Percentiles rank a stretch among this genome's conserved stretches.
These are phyloP conservation scores for Cladorrhinum samala DNA, from an alignment of 495 filamentous ascomycete genomes.

Conservation along the genomic window DNA sequence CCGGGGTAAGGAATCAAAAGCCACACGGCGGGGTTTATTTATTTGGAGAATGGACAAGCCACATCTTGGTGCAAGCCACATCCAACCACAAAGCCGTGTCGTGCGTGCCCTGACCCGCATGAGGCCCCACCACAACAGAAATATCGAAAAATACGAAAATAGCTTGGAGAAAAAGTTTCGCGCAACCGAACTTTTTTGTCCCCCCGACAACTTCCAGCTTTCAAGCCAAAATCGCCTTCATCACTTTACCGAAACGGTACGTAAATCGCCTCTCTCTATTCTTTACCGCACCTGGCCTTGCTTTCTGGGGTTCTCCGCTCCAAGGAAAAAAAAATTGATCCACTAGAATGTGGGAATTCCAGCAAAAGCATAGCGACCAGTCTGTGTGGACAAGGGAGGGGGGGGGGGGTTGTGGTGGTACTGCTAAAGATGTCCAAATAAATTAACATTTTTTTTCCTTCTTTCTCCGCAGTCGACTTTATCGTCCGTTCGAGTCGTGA, in stretches of 20 bases:
- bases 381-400: not conserved
- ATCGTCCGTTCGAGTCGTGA: constrained; percentile 60
- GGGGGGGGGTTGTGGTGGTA: too few species aligned
- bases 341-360: too few species aligned
- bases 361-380: too few species aligned
- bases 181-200: constrained; percentile 3
- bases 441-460: not conserved
- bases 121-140: constrained; percentile 11
- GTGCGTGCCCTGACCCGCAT: constrained; percentile 17
- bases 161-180: constrained; percentile 15
- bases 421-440: not conserved
- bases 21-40: not conserved
- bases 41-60: not conserved
- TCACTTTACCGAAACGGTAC: constrained; percentile 71
- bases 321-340: too few species aligned
- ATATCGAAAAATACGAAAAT: constrained; percentile 10
- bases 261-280: not conserved
- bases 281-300: too few species aligned
- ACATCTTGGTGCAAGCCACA: not conserved
- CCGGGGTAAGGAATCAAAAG: constrained; percentile 5
- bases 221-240: constrained; percentile 45
- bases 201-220: constrained; percentile 7
- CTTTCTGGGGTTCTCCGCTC: not conserved
- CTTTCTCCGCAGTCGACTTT: not conserved
- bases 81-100: constrained; percentile 2